These are phyloP conservation scores for Blastocystis hominis DNA, from an alignment of 352 stramenopile genomes.

Conservation along the genomic window DNA sequence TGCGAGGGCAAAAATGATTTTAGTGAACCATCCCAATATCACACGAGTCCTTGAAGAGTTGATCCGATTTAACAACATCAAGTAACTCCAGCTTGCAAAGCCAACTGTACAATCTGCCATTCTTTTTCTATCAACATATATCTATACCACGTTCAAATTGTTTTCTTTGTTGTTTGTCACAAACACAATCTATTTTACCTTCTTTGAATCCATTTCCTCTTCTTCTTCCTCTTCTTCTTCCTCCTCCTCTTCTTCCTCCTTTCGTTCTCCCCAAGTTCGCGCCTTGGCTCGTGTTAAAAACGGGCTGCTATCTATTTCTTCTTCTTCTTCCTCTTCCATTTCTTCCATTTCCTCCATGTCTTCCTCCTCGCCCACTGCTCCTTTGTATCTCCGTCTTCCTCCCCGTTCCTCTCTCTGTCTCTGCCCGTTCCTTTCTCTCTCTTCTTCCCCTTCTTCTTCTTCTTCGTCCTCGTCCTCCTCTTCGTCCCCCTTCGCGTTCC, in stretches of 20 bases:
- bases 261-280: not conserved
- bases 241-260: not conserved
- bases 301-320: not conserved
- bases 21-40: slow-evolving; percentile 15
- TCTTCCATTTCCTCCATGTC: too few species aligned
- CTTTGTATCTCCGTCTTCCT: too few species aligned
- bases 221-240: not conserved
- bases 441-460: too few species aligned
- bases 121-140: too few species aligned
- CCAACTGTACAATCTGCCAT: too few species aligned
- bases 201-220: not conserved
- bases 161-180: not conserved
- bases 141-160: not conserved
- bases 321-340: not conserved
- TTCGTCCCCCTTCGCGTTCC: too few species aligned
- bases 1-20: not conserved
- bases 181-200: not conserved
- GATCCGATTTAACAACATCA: not conserved
- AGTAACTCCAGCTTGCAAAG: not conserved
- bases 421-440: too few species aligned
- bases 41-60: not conserved
- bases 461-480: too few species aligned
- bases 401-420: too few species aligned
- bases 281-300: slow-evolving; percentile 24
- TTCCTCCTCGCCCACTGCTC: too few species aligned